Conservation (phyloP, 2,329 filamentous ascomycete species). For the Fusarium sterilihyphosum region DNA sequence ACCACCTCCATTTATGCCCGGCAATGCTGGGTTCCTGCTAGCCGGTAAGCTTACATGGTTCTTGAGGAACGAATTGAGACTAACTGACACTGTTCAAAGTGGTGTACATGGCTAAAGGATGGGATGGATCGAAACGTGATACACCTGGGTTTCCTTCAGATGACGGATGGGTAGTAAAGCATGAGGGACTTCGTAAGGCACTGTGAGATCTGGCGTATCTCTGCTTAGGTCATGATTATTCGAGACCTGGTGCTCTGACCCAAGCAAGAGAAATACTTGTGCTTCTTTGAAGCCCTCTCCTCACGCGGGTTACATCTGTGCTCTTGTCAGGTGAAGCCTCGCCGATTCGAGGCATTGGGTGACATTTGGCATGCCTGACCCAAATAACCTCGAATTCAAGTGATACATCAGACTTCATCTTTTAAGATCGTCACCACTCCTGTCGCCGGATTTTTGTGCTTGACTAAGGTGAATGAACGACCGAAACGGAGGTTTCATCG, state of each 20-base stretch:
- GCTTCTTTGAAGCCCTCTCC: too few relatives aligned
- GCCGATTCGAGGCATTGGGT: background rate
- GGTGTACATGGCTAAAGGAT: conserved; percentile 49
- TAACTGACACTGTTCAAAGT: conserved; percentile 32
- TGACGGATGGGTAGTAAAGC: conserved; percentile 48
- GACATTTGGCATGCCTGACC: background rate
- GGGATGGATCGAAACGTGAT: conserved; percentile 39
- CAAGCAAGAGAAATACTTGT: background rate
- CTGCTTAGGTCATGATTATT: background rate
- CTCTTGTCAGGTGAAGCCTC: background rate
- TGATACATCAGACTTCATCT: too few relatives aligned
- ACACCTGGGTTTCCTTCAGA: conserved; percentile 50
- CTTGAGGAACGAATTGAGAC: fast-evolving
- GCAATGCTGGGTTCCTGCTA: conserved; percentile 51
- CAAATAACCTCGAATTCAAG: too few relatives aligned
- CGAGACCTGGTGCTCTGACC: background rate
- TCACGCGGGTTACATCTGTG: too few relatives aligned
- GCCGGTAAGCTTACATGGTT: conserved; percentile 28
- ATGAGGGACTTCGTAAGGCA: conserved; percentile 49
- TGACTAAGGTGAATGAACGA: background rate
- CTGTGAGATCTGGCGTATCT: conserved; percentile 32
- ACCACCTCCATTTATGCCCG: conserved; percentile 50
- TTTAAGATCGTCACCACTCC: too few relatives aligned
- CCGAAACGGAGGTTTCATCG: background rate
- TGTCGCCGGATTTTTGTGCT: too few relatives aligned